Evolutionary conservation across 352 stramenopile genomes (phyloP).

Genomic region (Phytophthora kernoviae): DNA sequence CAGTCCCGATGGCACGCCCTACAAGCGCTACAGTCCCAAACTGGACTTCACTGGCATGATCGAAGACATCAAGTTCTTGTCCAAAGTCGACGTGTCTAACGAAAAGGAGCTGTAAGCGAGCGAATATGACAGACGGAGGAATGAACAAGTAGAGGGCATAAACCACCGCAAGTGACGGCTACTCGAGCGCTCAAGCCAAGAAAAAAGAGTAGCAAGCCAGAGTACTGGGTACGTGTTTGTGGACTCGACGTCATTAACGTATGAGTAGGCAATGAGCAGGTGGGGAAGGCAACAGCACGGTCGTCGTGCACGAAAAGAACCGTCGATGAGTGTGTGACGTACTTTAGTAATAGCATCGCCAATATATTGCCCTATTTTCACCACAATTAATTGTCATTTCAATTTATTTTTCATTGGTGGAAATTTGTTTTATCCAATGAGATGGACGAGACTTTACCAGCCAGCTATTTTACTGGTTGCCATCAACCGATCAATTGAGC

Average conservation of each 20-base stretch:
- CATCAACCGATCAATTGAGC: slow-evolving; percentile 10
- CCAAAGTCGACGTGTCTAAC: slow-evolving; percentile 42
- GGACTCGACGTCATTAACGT: slow-evolving; percentile 7
- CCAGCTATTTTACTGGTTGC: slow-evolving; percentile 11
- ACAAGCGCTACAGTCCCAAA: slow-evolving; percentile 83
- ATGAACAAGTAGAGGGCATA: not conserved
- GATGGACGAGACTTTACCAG: slow-evolving; percentile 6
- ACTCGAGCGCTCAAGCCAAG: slow-evolving; percentile 2
- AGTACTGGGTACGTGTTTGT: slow-evolving; percentile 12
- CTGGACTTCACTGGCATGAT: slow-evolving; percentile 64
- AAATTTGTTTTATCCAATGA: slow-evolving; percentile 19
- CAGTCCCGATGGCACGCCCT: slow-evolving; percentile 73
- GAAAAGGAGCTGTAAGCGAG: slow-evolving; percentile 42
- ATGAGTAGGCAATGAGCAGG: slow-evolving; percentile 3
- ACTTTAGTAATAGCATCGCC: not conserved
- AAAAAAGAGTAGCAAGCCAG: slow-evolving; percentile 1
- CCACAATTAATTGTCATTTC: not conserved
- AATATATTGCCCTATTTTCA: not conserved
- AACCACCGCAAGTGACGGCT: not conserved
- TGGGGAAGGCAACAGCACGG: not conserved
- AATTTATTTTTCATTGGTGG: not conserved
- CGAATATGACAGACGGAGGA: not conserved
- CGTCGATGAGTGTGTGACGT: too few species aligned
- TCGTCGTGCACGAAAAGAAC: too few species aligned
- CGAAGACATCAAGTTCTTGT: slow-evolving; percentile 72